A percentile compares a stretch with the other conserved stretches of the same genome.
Conservation (phyloP, 139 green algal species). For the Micractinium conductrix region DNA sequence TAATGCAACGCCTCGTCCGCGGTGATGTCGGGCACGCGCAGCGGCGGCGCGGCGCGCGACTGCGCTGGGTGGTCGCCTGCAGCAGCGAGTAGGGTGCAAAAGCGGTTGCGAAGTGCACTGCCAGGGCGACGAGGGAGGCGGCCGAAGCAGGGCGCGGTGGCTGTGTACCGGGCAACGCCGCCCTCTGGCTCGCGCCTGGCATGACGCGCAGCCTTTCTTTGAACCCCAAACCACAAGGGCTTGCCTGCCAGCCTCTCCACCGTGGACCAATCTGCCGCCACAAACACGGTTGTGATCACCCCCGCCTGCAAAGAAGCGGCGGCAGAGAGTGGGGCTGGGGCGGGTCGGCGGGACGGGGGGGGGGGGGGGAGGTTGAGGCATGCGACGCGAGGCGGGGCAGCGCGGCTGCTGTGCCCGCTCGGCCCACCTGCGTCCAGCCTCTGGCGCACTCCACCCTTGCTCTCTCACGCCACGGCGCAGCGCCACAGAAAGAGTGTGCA, state of each 20-base stretch:
- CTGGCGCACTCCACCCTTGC: no score
- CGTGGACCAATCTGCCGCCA: conserved; percentile 11
- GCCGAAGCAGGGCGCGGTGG: neutral
- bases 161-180: neutral
- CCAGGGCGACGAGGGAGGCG: neutral
- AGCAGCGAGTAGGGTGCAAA: neutral
- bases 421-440: no score
- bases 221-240: neutral
- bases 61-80: conserved; percentile 27
- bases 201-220: no score
- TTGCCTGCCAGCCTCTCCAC: conserved; percentile 24
- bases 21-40: conserved; percentile 27
- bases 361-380: neutral
- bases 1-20: conserved; percentile 22
- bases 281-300: conserved; percentile 20
- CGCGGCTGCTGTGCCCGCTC: neutral
- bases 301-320: conserved; percentile 6
- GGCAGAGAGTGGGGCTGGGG: no score
- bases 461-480: no score
- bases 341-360: neutral
- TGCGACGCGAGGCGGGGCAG: neutral
- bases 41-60: neutral
- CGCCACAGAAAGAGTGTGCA: neutral
- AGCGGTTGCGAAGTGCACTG: neutral
- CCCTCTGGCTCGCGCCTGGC: neutral